Evolutionary conservation across 345 rosid genomes (phyloP).

Genomic region (Aegle marmelos): DNA sequence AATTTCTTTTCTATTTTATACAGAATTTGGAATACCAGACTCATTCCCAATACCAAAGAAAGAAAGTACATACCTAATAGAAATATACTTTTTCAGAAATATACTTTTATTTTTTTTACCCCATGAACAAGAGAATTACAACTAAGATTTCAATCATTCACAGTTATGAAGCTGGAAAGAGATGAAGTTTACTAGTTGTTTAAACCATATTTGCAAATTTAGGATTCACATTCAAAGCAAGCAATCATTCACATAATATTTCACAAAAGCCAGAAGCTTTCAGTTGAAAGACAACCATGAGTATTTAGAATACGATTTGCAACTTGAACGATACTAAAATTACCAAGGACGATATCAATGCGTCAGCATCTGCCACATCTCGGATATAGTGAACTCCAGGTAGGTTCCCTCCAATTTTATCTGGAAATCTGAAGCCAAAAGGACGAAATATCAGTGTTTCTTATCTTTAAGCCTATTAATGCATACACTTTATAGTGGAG

Average conservation of each 20-base stretch:
- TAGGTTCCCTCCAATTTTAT: slow-evolving; percentile 84
- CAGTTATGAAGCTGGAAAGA: not conserved
- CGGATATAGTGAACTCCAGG: slow-evolving; percentile 92
- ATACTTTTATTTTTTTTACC: no score
- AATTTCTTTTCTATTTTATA: not conserved
- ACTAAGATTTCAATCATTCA: not conserved
- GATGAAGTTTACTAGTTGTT: not conserved
- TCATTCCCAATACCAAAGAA: not conserved
- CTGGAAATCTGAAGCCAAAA: slow-evolving; percentile 65
- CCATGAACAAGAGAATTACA: no score
- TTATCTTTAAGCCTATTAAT: not conserved
- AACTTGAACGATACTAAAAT: slow-evolving; percentile 15
- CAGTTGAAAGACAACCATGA: not conserved
- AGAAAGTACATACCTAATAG: not conserved
- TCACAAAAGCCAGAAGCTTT: not conserved
- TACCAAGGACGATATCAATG: slow-evolving; percentile 82
- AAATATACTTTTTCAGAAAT: no score
- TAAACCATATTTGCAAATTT: not conserved
- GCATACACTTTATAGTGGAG: not conserved
- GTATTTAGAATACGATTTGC: not conserved
- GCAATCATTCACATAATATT: not conserved
- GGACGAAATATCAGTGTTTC: slow-evolving; percentile 10
- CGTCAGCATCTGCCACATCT: slow-evolving; percentile 91
- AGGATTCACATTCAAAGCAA: not conserved
- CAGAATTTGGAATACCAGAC: not conserved